Percentiles rank a stretch among this genome's conserved stretches.
Evolutionary conservation across 2,329 filamentous ascomycete genomes (phyloP).

Genomic region (Coleophoma crateriformis): DNA sequence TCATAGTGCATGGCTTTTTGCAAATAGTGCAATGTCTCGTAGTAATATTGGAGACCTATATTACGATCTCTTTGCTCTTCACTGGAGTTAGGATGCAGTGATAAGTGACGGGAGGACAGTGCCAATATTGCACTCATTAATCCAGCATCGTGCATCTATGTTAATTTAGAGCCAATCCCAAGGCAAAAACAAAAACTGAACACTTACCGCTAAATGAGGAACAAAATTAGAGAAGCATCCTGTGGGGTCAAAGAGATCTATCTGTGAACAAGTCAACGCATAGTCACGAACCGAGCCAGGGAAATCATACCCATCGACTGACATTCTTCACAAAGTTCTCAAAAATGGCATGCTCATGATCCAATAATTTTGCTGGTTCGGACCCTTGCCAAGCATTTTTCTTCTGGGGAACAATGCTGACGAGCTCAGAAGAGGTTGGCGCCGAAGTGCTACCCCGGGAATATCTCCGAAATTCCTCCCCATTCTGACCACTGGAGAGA

Average conservation of each 20-base stretch:
- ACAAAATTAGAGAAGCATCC: conserved; percentile 28
- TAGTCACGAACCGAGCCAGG: not conserved
- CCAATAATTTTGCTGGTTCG: conserved; percentile 11
- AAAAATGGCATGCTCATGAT: conserved; percentile 17
- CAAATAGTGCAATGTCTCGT: conserved; percentile 56
- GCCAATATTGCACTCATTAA: conserved; percentile 53
- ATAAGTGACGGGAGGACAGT: conserved; percentile 45
- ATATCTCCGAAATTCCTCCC: not conserved
- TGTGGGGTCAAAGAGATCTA: conserved; percentile 28
- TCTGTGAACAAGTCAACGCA: conserved; percentile 10
- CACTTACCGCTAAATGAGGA: conserved; percentile 24
- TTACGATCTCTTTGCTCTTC: conserved; percentile 26
- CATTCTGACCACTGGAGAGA: not conserved
- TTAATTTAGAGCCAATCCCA: conserved; percentile 7
- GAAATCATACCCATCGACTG: conserved; percentile 15
- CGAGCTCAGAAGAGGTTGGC: conserved; percentile 3
- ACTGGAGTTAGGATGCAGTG: conserved; percentile 27
- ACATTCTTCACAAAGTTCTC: conserved; percentile 17
- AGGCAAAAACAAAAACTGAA: not conserved
- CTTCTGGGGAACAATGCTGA: conserved; percentile 1
- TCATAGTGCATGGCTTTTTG: conserved; percentile 53
- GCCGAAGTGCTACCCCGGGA: conserved; percentile 6
- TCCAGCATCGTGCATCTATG: conserved; percentile 45
- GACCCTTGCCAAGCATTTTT: conserved; percentile 13
- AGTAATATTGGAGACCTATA: conserved; percentile 48